These are phyloP conservation scores for Mucor ambiguus DNA, from an alignment of 371 early-diverging fungal species.

Conservation along the genomic window DNA sequence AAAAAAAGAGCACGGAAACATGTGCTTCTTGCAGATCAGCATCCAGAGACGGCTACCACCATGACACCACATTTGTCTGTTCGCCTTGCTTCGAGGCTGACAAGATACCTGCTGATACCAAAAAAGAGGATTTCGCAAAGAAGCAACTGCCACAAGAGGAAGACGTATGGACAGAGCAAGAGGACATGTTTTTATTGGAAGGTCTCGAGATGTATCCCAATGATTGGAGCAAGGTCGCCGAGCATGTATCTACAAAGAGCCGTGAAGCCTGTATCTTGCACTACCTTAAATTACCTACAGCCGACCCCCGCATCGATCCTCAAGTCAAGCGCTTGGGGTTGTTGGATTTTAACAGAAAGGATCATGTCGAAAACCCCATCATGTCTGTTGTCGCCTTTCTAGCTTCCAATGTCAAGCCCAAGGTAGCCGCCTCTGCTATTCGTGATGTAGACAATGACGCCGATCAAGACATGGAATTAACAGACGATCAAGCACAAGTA, in stretches of 20 bases:
- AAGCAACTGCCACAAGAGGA: neutral
- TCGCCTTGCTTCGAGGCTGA: constrained; percentile 11
- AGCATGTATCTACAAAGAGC: constrained; percentile 42
- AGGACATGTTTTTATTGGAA: constrained; percentile 42
- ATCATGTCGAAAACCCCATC: constrained; percentile 90
- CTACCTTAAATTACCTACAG: constrained; percentile 41
- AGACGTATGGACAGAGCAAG: constrained; percentile 47
- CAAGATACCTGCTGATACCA: neutral
- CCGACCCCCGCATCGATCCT: constrained; percentile 72
- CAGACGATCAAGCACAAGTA: constrained; percentile 4
- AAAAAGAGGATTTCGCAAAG: constrained; percentile 20
- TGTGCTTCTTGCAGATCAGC: constrained; percentile 2
- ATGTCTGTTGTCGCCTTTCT: constrained; percentile 96
- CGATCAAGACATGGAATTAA: constrained; percentile 53
- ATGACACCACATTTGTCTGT: constrained; percentile 13
- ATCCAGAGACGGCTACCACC: constrained; percentile 11
- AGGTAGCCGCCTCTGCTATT: constrained; percentile 84
- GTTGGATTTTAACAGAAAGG: constrained; percentile 58
- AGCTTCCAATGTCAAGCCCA: constrained; percentile 93
- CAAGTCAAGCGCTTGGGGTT: constrained; percentile 43
- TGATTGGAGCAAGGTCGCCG: constrained; percentile 44
- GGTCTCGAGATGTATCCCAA: constrained; percentile 44
- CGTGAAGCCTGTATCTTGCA: constrained; percentile 51
- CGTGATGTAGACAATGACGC: neutral
- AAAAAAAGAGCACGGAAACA: neutral